phyloP scores from a whole-genome alignment of 345 rosid genomes.

The Populus tremula region DNA sequence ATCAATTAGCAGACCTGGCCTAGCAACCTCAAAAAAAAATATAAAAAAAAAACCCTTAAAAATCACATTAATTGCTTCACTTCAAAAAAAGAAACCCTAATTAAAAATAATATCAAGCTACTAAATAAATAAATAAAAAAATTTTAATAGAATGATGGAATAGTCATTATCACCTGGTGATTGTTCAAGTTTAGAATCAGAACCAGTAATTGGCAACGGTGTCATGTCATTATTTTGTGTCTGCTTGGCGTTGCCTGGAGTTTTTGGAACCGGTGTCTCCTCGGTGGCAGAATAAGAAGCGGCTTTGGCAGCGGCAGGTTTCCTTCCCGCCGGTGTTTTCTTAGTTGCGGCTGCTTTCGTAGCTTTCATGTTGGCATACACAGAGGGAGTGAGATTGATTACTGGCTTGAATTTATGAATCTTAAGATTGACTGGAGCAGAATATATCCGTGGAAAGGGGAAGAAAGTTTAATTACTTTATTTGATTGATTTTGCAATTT shows the following conservation, averaged over 20 bases:
- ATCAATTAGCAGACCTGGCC: no score
- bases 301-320: constrained; percentile 12
- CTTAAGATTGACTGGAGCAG: not conserved
- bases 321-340: constrained; percentile 40
- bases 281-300: constrained; percentile 1
- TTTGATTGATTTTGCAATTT: not conserved
- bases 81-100: not conserved
- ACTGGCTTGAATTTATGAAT: not conserved
- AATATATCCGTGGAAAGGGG: not conserved
- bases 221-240: constrained; percentile 15
- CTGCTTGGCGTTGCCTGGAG: constrained; percentile 28
- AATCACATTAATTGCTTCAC: not conserved
- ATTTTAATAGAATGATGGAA: not conserved
- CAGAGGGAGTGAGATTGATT: not conserved
- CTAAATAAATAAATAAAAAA: not conserved
- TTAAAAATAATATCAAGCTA: not conserved
- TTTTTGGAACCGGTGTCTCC: constrained; percentile 18
- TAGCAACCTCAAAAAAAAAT: not conserved
- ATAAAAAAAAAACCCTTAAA: not conserved
- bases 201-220: constrained; percentile 6
- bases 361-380: constrained; percentile 30
- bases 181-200: constrained; percentile 24
- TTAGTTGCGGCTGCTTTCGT: constrained; percentile 28
- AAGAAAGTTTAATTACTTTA: not conserved
- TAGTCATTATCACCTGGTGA: constrained; percentile 28